Conservation (phyloP, 2,329 filamentous ascomycete genomes). For the Botrytis medusae region DNA sequence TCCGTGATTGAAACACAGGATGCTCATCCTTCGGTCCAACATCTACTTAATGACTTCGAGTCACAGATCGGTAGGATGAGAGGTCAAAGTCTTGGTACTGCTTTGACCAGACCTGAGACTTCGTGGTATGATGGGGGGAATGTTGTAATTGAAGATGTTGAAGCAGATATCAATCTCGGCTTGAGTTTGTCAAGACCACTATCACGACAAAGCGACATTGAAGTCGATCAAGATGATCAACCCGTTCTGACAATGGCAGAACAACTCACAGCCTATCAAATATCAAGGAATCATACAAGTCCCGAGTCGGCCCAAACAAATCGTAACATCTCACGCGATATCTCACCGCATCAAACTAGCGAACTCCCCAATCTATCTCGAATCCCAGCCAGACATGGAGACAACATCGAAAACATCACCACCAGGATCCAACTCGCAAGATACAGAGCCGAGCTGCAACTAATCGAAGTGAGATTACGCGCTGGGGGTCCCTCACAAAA, state of each 20-base stretch:
- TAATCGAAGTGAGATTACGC: fast-evolving
- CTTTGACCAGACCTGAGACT: neutral
- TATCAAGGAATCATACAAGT: neutral
- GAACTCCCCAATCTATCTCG: neutral
- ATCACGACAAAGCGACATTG: neutral
- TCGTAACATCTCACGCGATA: neutral
- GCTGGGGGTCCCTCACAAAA: neutral
- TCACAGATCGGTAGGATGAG: neutral
- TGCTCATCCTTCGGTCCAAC: neutral
- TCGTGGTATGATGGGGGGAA: neutral
- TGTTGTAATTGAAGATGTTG: neutral
- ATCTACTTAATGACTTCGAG: neutral
- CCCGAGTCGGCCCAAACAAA: neutral
- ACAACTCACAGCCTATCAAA: neutral
- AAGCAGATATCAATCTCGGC: neutral
- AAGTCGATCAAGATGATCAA: neutral
- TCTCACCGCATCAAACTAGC: neutral
- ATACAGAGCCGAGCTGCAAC: neutral
- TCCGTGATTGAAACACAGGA: neutral
- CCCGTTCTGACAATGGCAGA: neutral
- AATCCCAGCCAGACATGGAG: too few species aligned
- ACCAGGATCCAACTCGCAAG: neutral
- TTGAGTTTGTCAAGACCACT: neutral
- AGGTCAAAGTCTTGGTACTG: neutral
- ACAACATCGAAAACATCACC: neutral